Evolutionary conservation across 1,139 yeast species (phyloP).

Genomic region (Candida sanyaensis): DNA sequence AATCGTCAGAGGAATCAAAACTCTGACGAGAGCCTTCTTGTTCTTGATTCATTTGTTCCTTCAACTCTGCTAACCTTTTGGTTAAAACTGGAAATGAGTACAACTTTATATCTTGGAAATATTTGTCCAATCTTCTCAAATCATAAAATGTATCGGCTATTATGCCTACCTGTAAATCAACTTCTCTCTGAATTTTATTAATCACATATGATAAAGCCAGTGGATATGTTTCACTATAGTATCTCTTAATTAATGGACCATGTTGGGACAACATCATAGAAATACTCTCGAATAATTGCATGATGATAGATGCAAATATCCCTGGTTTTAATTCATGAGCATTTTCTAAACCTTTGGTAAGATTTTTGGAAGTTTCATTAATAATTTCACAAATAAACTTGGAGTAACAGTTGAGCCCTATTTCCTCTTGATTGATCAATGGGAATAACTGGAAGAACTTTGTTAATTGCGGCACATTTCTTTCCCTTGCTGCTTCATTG

Average conservation of each 20-base stretch:
- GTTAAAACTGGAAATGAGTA: constrained; percentile 58
- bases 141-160: constrained; percentile 88
- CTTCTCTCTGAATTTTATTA: constrained; percentile 76
- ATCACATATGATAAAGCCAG: constrained; percentile 68
- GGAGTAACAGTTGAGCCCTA: constrained; percentile 81
- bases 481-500: constrained; percentile 63
- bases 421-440: constrained; percentile 66
- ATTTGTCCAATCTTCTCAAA: constrained; percentile 57
- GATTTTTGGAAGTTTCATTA: constrained; percentile 70
- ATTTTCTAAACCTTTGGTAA: constrained; percentile 46
- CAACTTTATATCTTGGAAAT: constrained; percentile 55
- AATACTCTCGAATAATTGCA: constrained; percentile 80
- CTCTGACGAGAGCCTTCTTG: constrained; percentile 6
- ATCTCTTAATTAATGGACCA: constrained; percentile 70
- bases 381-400: constrained; percentile 84
- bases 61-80: constrained; percentile 21
- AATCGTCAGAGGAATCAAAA: constrained; percentile 28
- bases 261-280: constrained; percentile 87
- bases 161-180: constrained; percentile 88
- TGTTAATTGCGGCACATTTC: constrained; percentile 71
- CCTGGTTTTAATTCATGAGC: constrained; percentile 37
- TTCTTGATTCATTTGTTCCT: constrained; percentile 15
- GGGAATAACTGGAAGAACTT: constrained; percentile 87
- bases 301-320: constrained; percentile 67
- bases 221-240: constrained; percentile 58